phyloP scores from a whole-genome alignment of 441 rosid species.

The Hura crepitans region DNA sequence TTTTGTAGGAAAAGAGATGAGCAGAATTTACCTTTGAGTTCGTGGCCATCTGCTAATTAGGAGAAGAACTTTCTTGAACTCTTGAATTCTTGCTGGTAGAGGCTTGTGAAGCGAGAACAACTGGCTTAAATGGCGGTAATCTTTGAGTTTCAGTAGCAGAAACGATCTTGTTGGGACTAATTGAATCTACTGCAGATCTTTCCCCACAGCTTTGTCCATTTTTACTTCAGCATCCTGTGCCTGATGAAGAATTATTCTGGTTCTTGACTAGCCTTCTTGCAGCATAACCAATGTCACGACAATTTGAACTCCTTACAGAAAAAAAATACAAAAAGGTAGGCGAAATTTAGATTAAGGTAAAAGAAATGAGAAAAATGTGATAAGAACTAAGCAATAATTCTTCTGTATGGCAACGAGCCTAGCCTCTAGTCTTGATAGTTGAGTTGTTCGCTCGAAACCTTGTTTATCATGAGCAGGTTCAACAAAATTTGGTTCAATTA shows the following conservation, averaged over 20 bases:
- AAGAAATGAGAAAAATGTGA: not conserved
- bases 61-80: not conserved
- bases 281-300: constrained; percentile 69
- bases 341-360: not conserved
- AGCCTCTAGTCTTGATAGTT: constrained; percentile 64
- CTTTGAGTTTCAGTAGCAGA: not conserved
- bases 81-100: not conserved
- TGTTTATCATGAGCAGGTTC: constrained; percentile 96
- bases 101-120: not conserved
- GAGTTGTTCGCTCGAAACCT: constrained; percentile 75
- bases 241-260: not conserved
- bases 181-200: not conserved
- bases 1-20: too few species aligned
- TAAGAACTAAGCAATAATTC: constrained; percentile 60
- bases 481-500: constrained; percentile 83
- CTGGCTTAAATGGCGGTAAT: not conserved
- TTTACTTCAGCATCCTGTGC: not conserved
- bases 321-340: not conserved
- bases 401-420: constrained; percentile 73
- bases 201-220: not conserved
- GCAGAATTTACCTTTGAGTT: constrained; percentile 15
- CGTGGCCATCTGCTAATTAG: not conserved
- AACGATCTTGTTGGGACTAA: not conserved
- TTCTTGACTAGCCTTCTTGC: constrained; percentile 32
- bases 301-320: constrained; percentile 38